Evolutionary conservation across 306 rosid species (phyloP).

Genomic region (Fragaria ananassa): DNA sequence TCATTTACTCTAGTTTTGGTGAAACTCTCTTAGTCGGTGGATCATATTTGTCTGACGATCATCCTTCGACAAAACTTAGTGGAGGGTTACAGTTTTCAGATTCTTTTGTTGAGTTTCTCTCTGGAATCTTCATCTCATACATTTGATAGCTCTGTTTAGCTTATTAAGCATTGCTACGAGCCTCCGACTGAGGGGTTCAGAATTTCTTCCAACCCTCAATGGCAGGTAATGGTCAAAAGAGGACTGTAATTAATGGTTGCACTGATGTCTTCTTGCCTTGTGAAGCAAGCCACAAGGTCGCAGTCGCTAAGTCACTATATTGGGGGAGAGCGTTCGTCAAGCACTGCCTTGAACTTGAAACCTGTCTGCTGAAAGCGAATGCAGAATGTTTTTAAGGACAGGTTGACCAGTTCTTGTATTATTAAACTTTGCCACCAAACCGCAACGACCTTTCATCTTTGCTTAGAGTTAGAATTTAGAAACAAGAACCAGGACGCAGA

Average conservation of each 20-base stretch:
- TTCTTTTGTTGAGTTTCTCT: not conserved
- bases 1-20: not conserved
- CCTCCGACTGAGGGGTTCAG: too few relatives aligned
- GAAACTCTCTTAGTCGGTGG: not conserved
- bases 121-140: not conserved
- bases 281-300: not conserved
- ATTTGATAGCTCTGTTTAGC: not conserved
- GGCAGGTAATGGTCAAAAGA: not conserved
- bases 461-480: constrained; percentile 1
- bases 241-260: not conserved
- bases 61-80: not conserved
- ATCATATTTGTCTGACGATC: not conserved
- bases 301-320: too few relatives aligned
- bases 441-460: constrained; percentile 20
- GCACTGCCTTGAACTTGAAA: not conserved
- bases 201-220: not conserved
- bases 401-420: not conserved
- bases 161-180: too few relatives aligned
- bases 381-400: not conserved
- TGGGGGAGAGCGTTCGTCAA: not conserved
- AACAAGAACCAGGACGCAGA: not conserved
- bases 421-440: not conserved
- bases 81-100: not conserved
- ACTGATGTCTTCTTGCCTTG: not conserved
- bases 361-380: not conserved